Base-by-base conservation (phyloP, 352 stramenopile genomes). In the Phytopythium helicoides region DNA sequence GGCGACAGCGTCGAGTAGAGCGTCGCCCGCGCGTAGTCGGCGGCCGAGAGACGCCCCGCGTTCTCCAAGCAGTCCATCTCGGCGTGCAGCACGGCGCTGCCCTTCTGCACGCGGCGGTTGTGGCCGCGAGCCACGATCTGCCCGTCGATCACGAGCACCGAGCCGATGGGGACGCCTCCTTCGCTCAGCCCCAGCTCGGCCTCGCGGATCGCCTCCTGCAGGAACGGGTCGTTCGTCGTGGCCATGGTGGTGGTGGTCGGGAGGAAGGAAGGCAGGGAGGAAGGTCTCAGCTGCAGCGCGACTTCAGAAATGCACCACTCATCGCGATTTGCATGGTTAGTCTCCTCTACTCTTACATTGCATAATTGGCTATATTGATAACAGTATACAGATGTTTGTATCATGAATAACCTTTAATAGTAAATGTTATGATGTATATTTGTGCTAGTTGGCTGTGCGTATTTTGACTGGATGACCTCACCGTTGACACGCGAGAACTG, bases 1-100 rank as follows among this genome's bases (percentile, higher is more conserved):
- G 68, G 68, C 18, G 54, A 71, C 52, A 77, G 46, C 36, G 68
- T 77, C 41, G 68, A 73, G 54, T 77, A 77, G 33, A 77, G 60
- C 36, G 68, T 77, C 28, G 59, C 39, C 8, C 55, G 53, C 33
- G 53, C 41, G 42, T 77, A 77, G 49, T 70, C 64, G 35, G 68
- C 57, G 28, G 68, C 64, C 33, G 64, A 48, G 25, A 69, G 61
- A 2, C 68, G 68, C 3, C 68, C 64, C 9, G 68, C 64, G 22
- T 44, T 55, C 54, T 77, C 68, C 26, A 77, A 54, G 45, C 63
- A 72, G 56, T 74, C 64, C 58, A 71, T 77, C 40, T 77, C 68
- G 41, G 58, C 68, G 62, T 77, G 68, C 22, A 72, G 50, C 47
- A 74, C 63, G 42, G 60, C 55, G 44, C 59, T 71, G 47, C 60